Conservation (phyloP, 257 asterid genomes). For the Fraxinus americana region DNA sequence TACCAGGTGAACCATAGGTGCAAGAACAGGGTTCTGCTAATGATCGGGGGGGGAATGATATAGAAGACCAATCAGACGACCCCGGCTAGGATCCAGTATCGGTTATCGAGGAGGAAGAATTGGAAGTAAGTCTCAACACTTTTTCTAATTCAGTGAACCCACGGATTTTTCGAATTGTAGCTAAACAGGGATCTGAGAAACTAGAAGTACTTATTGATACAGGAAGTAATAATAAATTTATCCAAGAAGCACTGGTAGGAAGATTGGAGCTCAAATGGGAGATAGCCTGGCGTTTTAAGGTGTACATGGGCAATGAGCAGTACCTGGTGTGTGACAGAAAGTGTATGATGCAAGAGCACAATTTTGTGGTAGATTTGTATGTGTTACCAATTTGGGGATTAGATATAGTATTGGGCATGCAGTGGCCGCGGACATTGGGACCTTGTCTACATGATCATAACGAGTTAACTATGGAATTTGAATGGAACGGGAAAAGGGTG, state of each 20-base stretch:
- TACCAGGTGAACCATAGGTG: not conserved
- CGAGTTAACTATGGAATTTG: slow-evolving; percentile 3
- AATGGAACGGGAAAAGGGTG: not conserved
- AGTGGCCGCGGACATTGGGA: not conserved
- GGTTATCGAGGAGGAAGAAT: not conserved
- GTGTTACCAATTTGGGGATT: not conserved
- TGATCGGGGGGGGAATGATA: not conserved
- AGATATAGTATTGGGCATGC: not conserved
- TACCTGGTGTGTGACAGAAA: not conserved
- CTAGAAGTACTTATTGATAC: not conserved
- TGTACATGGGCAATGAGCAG: not conserved
- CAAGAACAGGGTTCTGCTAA: not conserved
- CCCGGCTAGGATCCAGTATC: too few relatives aligned
- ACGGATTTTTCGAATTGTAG: not conserved
- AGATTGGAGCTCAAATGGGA: not conserved
- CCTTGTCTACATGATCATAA: not conserved
- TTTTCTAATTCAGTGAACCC: not conserved
- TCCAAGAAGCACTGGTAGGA: not conserved
- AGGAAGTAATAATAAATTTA: not conserved
- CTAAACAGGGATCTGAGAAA: not conserved
- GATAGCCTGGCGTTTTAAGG: not conserved
- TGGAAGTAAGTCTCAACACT: not conserved
- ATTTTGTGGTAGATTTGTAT: not conserved
- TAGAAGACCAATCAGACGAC: not conserved
- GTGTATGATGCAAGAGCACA: not conserved